A percentile compares a stretch with the other conserved stretches of the same genome.
These are phyloP conservation scores for Candolleomyces efflorescens DNA, from an alignment of 768 basidiomycete species.

Conservation along the genomic window DNA sequence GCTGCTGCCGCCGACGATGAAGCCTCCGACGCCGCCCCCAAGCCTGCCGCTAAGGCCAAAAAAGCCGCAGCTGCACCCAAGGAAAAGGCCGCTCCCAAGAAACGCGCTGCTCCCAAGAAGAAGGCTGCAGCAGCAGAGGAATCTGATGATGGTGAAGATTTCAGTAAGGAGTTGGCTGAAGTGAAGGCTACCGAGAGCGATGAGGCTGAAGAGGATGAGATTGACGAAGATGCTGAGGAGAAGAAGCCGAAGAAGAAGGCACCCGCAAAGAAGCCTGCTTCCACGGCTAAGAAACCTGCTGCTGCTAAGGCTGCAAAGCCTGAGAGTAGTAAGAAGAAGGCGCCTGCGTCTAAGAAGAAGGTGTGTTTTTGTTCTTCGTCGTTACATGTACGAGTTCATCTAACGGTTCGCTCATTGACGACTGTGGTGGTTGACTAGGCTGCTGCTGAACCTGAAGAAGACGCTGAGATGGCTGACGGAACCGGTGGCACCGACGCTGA, in stretches of 20 bases:
- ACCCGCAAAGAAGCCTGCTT: conserved; percentile 34
- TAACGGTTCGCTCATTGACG: not conserved
- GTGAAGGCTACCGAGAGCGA: conserved; percentile 24
- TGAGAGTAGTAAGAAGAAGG: conserved; percentile 7
- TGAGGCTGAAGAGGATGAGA: conserved; percentile 32
- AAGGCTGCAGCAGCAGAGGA: conserved; percentile 28
- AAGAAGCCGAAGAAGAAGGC: conserved; percentile 43
- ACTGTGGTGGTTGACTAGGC: conserved; percentile 14
- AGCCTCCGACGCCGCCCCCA: conserved; percentile 15
- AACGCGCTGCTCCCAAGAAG: conserved; percentile 42
- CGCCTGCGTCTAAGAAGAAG: conserved; percentile 20
- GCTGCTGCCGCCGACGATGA: conserved; percentile 38
- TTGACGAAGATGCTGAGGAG: conserved; percentile 37
- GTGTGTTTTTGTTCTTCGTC: conserved; percentile 8
- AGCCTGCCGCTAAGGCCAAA: conserved; percentile 29
- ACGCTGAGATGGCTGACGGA: conserved; percentile 38
- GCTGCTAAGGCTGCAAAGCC: conserved; percentile 5
- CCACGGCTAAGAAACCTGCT: conserved; percentile 12
- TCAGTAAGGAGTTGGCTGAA: conserved; percentile 35
- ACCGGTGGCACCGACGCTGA: conserved; percentile 39
- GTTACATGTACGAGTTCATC: not conserved
- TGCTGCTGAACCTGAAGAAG: conserved; percentile 22
- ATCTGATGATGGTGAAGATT: conserved; percentile 42
- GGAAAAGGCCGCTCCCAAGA: conserved; percentile 46
- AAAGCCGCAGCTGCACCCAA: conserved; percentile 24